phyloP scores from a whole-genome alignment of 495 filamentous ascomycete genomes.

The Penicillium atrosanguineum region DNA sequence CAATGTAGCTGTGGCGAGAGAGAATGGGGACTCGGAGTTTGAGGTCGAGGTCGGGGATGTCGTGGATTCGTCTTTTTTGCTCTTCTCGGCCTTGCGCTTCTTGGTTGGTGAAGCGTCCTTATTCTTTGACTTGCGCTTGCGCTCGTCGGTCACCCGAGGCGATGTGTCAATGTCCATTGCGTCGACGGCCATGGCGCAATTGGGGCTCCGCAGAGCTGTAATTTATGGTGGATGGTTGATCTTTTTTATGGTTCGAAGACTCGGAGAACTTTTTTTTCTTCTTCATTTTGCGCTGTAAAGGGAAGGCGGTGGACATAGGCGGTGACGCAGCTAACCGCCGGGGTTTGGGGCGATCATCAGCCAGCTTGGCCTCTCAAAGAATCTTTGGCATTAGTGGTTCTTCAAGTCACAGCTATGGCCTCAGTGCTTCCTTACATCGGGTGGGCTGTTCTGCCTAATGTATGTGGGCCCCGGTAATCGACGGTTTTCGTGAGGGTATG shows the following conservation, averaged over 20 bases:
- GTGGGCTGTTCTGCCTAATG: constrained; percentile 78
- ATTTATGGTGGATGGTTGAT: constrained; percentile 10
- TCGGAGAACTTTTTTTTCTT: constrained; percentile 38
- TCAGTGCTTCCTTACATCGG: constrained; percentile 70
- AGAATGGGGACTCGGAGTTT: constrained; percentile 53
- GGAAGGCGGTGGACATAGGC: constrained; percentile 36
- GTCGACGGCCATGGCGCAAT: constrained; percentile 39
- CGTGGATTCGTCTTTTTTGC: constrained; percentile 28
- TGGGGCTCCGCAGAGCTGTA: constrained; percentile 23
- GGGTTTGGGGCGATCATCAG: constrained; percentile 8
- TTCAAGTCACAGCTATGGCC: constrained; percentile 27
- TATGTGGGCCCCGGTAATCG: constrained; percentile 35
- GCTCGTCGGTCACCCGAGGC: constrained; percentile 22
- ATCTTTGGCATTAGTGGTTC: neutral
- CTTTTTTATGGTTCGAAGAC: constrained; percentile 11
- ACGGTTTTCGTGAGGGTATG: neutral
- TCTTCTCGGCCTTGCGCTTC: constrained; percentile 42
- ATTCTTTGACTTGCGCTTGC: constrained; percentile 54
- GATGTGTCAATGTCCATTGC: constrained; percentile 44
- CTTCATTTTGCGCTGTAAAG: constrained; percentile 20
- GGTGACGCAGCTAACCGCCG: constrained; percentile 21
- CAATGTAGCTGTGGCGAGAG: constrained; percentile 58
- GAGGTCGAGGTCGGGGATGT: constrained; percentile 3
- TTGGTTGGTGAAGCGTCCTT: constrained; percentile 47
- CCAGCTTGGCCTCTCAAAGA: constrained; percentile 5